Percentiles rank a stretch among this genome's conserved stretches.
These are phyloP conservation scores for Cercospora sp. DNA, from an alignment of 2,329 filamentous ascomycete species.

Conservation along the genomic window DNA sequence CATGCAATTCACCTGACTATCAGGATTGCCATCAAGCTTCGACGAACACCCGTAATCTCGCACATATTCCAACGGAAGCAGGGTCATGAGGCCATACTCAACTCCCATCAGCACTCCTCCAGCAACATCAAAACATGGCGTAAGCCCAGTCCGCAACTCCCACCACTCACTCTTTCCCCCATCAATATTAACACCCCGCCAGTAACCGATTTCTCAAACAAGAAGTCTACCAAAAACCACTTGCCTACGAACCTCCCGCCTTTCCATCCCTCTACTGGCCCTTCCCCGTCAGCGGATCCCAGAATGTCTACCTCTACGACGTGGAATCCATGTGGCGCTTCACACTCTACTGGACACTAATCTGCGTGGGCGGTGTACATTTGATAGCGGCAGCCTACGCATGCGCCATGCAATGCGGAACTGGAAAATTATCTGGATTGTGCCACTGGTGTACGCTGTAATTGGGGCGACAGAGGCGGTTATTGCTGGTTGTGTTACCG, in stretches of 20 bases:
- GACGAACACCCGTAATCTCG: background rate
- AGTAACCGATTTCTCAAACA: slow-evolving; percentile 48
- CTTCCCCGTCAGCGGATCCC: slow-evolving; percentile 57
- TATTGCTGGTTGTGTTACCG: slow-evolving; percentile 78
- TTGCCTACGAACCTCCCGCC: slow-evolving; percentile 65
- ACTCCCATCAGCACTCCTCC: background rate
- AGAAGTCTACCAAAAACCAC: slow-evolving; percentile 50
- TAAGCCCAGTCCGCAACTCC: background rate
- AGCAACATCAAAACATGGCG: slow-evolving; percentile 13
- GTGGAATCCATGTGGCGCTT: slow-evolving; percentile 81
- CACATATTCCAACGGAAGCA: background rate
- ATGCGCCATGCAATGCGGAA: slow-evolving; percentile 66
- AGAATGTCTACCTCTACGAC: slow-evolving; percentile 68
- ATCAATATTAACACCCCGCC: background rate
- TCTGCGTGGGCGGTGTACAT: slow-evolving; percentile 76
- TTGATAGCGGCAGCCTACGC: slow-evolving; percentile 70
- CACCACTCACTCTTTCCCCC: background rate
- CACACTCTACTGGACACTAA: slow-evolving; percentile 81
- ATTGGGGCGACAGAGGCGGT: slow-evolving; percentile 75
- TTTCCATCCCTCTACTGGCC: slow-evolving; percentile 86
- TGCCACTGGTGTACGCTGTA: slow-evolving; percentile 69
- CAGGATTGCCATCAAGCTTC: background rate
- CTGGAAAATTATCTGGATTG: slow-evolving; percentile 64
- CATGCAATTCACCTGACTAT: background rate
- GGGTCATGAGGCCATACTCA: background rate